A percentile compares a stretch with the other conserved stretches of the same genome.
phyloP scores from a whole-genome alignment of 192 early-diverging fungal species.

The Ambispora gerdemannii region DNA sequence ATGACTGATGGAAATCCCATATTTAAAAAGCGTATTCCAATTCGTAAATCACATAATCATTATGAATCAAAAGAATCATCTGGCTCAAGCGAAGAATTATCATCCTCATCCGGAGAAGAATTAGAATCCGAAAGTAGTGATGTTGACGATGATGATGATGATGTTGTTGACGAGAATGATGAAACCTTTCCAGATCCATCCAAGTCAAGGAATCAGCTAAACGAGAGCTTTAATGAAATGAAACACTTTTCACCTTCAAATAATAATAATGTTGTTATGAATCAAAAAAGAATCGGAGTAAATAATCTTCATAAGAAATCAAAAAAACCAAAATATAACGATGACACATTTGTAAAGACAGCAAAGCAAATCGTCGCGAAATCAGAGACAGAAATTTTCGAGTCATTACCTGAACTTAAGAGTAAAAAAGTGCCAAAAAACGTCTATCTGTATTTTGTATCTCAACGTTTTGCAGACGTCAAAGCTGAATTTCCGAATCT shows the following conservation, averaged over 20 bases:
- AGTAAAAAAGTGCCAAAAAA: not conserved
- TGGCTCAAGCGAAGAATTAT: not conserved
- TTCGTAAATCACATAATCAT: not conserved
- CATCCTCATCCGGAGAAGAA: too few relatives aligned
- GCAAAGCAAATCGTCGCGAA: not conserved
- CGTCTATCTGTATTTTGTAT: not conserved
- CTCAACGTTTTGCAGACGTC: not conserved
- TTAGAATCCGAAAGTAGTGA: too few relatives aligned
- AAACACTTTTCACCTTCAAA: not conserved
- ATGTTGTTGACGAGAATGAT: not conserved
- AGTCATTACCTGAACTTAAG: not conserved
- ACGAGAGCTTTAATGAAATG: too few relatives aligned
- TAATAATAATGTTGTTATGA: not conserved
- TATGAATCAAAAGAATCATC: not conserved
- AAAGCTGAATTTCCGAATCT: not conserved
- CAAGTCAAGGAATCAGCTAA: not conserved
- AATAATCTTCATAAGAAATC: not conserved
- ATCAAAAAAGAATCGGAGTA: not conserved
- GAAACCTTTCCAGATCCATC: not conserved
- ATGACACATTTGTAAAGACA: not conserved
- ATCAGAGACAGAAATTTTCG: not conserved
- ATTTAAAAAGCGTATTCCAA: not conserved
- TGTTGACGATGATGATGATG: not conserved
- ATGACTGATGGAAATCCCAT: not conserved
- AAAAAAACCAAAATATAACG: not conserved